Base-by-base conservation (phyloP, 2,329 filamentous ascomycete species). In the Colletotrichum musae region DNA sequence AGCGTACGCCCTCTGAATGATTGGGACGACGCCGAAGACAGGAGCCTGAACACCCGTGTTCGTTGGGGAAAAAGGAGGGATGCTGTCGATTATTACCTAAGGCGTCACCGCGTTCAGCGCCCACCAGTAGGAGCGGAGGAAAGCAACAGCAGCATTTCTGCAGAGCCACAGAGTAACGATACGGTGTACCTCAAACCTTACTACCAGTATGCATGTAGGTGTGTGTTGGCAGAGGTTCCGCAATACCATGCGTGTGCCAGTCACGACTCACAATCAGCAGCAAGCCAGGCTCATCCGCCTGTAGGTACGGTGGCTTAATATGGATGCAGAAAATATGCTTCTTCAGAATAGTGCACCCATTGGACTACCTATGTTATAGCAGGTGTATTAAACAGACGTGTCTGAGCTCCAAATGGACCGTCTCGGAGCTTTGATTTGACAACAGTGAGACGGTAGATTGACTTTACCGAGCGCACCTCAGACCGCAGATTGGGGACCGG, bases 351-450 rank as follows among this genome's bases (percentile, higher is more conserved):
- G 32, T 36, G 32, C 7, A 36, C 32, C 21, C 21, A 24, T 24
- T 24, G 21, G 21, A 24, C 21, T 24, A 24, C 21, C 21, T 24
- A 24, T 24, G 21, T 24, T 24, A 24, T 24, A 24, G 21, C 32
- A 36, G 9, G 7, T 36, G 10, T 36, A 10, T 36, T 2, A 36
- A 36, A 36, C 32, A 7, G 61, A 24, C 41, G 54, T 69, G 66
- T 60, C 66, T 69, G 45, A 66, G 66, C 66, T 69, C 51, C 50
- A 53, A 68, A 52, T 4, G 45, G 12, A 5, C 21, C 36, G 36
- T 41, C 15, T 62, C 60, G 60, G 62, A 59, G 56, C 62, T 54
- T 58, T 64, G 41, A 59, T 63, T 64, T 51, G 61, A 36, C 15
- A 45, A 64, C 53, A 64, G 24, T 10, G 13, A n/a, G 2, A 12